Base-by-base conservation (phyloP, 2,329 filamentous ascomycete species). In the Cytospora leucostoma region DNA sequence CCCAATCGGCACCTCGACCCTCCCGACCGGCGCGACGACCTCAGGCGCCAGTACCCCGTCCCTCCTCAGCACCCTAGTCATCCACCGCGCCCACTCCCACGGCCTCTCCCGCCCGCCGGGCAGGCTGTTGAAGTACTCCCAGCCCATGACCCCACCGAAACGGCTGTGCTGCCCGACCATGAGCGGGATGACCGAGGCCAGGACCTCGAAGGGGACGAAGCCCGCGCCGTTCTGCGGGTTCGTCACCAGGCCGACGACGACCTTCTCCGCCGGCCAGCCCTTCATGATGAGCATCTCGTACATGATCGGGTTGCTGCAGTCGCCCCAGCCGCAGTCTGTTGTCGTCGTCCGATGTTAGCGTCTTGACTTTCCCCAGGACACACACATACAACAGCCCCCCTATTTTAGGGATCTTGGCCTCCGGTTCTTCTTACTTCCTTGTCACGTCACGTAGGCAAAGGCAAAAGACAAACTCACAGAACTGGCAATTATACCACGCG, bases 131-230 rank as follows among this genome's bases (percentile, higher is more conserved):
- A 92, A 94, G 71, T 92, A 94, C 75, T 95, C 91, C 91, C 91
- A 94, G 2, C 90, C 90, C 87, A 93, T 93, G 0, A 94, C 88
- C 1, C 91, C 91, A 1, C 90, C 91, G 71, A 93, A 93, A 2
- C 77, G 78, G 3, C 84, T 81, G 69, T 88, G 90, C 67, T 82
- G 82, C 32, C 80, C 74, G 40, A 82, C 77, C 67, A 93, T 72
- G 49, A 79, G 72, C 35, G 80, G 79, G 52, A 92, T 73, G 21
- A 89, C 84, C 19, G 79, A 77, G 12, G 81, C 80, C 32, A 91
- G 76, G 15, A 80, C 74, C 53, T 84, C 80, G 63, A 86, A 82
- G 1, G 84, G 80, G 1, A 93, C 86, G 72, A 80, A 90, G 63
- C 78, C 91, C 74, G 72, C 80, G 4, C 90, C 90, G 70, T 93